These are phyloP conservation scores for Mortierella sp. DNA, from an alignment of 371 early-diverging fungal genomes.

Conservation along the genomic window DNA sequence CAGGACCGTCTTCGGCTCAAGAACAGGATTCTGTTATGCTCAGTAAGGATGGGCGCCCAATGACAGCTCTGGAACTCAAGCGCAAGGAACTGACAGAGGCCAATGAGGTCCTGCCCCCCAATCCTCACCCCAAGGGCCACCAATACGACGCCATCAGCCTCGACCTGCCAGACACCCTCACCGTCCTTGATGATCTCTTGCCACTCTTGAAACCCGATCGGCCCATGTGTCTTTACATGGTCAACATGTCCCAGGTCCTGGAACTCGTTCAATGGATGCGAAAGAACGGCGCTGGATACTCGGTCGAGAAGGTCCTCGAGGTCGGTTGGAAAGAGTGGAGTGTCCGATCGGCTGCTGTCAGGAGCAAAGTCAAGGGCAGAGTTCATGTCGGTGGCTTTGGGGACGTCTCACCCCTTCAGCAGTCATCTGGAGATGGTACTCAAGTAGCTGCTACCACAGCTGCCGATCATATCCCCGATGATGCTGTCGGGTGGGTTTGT, in stretches of 20 bases:
- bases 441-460: slow-evolving; percentile 21
- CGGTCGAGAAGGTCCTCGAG: slow-evolving; percentile 74
- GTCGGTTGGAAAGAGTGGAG: slow-evolving; percentile 83
- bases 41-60: slow-evolving; percentile 13
- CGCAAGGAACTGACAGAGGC: slow-evolving; percentile 22
- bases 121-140: slow-evolving; percentile 47
- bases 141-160: slow-evolving; percentile 76
- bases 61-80: slow-evolving; percentile 23
- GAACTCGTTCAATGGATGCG: slow-evolving; percentile 65
- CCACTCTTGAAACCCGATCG: slow-evolving; percentile 73
- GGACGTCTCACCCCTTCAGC: slow-evolving; percentile 21
- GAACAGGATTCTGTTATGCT: slow-evolving; percentile 2
- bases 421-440: background rate
- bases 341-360: slow-evolving; percentile 71
- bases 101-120: slow-evolving; percentile 31
- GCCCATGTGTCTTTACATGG: slow-evolving; percentile 78
- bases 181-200: slow-evolving; percentile 62
- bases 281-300: slow-evolving; percentile 35
- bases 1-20: background rate
- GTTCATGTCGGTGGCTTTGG: slow-evolving; percentile 55
- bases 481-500: slow-evolving; percentile 70
- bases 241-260: slow-evolving; percentile 84
- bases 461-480: slow-evolving; percentile 50
- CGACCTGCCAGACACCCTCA: slow-evolving; percentile 80
- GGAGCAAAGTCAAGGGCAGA: slow-evolving; percentile 59